Evolutionary conservation across 2,329 filamentous ascomycete genomes (phyloP), one percentile per base, ranked within the genome.

Genomic region (Fusarium transvaalense): DNA sequence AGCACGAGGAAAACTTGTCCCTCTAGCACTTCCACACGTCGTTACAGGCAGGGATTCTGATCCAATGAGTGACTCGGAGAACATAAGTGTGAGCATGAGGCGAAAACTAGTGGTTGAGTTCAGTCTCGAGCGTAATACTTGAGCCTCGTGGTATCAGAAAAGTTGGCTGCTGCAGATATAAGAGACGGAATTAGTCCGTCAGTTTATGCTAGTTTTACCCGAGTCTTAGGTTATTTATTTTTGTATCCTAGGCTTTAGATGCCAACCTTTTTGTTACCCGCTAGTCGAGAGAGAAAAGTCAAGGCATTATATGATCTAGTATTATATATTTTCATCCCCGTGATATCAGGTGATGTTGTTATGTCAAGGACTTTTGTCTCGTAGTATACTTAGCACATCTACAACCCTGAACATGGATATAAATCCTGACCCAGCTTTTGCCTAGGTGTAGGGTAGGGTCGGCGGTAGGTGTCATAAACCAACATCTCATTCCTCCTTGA

Each of bases 401-500:
- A 27, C 21, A 41, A n/a, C 13, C 25, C 13, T n/a, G 34, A n/a
- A 4, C 15, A n/a, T 27, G 3, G 14, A 29, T 43, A 13, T 10
- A 48, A 41, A 37, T 10, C 29, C 23, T 3, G 6, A 27, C 10
- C 25, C 9, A 23, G 6, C 3, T 17, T 8, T 27, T 38, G 31
- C 25, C 9, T 12, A 34, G 39, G 25, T 15, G 17, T 15, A 34
- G 25, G 9, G 10, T 13, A n/a, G 14, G 4, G 15, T 6, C 3
- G 7, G 15, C 19, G 7, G n/a, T n/a, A n/a, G 17, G 19, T 35
- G 4, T 32, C 5, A 15, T 21, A n/a, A 31, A 17, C 13, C 19
- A 23, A 19, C 23, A 19, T 7, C n/a, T 61, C 71, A 78, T 41
- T 79, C 78, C 38, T 77, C 74, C 60, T 78, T 76, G 2, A 38